Percentiles rank a stretch among this genome's conserved stretches.
phyloP scores from a whole-genome alignment of 2,329 filamentous ascomycete species.

The Sporothrix humicola region DNA sequence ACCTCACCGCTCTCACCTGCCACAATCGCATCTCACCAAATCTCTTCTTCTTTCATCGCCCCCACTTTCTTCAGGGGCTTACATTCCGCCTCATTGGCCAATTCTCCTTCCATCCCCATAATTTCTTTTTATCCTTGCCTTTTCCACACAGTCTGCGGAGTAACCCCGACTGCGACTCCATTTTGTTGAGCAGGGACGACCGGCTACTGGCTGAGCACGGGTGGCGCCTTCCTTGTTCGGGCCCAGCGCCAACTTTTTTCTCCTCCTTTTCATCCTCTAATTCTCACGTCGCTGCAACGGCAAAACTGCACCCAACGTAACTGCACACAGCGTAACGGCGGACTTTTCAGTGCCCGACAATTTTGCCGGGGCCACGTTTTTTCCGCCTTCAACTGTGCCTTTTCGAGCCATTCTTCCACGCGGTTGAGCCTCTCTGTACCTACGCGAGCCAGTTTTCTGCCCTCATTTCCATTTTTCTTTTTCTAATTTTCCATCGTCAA shows the following conservation, averaged over 20 bases:
- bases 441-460: neutral
- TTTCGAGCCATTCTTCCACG: neutral
- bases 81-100: conserved; percentile 32
- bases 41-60: conserved; percentile 6
- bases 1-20: neutral
- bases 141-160: conserved; percentile 19
- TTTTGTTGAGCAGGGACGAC: neutral
- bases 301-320: neutral
- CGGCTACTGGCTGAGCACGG: neutral
- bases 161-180: conserved; percentile 25
- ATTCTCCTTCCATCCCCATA: conserved; percentile 8
- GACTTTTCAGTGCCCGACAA: conserved; percentile 20
- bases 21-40: neutral
- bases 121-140: neutral
- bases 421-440: conserved; percentile 1
- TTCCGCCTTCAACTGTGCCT: conserved; percentile 4
- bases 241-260: conserved; percentile 1
- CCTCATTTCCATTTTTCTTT: conserved; percentile 18
- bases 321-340: neutral
- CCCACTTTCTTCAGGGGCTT: conserved; percentile 35
- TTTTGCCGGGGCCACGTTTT: conserved; percentile 28
- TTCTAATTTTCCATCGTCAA: neutral
- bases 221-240: conserved; percentile 14
- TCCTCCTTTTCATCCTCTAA: neutral
- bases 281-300: conserved; percentile 5